Evolutionary conservation across 805 yeast genomes (phyloP), one percentile per base, ranked within the genome.

Genomic region (Clavispora phyllophila): DNA sequence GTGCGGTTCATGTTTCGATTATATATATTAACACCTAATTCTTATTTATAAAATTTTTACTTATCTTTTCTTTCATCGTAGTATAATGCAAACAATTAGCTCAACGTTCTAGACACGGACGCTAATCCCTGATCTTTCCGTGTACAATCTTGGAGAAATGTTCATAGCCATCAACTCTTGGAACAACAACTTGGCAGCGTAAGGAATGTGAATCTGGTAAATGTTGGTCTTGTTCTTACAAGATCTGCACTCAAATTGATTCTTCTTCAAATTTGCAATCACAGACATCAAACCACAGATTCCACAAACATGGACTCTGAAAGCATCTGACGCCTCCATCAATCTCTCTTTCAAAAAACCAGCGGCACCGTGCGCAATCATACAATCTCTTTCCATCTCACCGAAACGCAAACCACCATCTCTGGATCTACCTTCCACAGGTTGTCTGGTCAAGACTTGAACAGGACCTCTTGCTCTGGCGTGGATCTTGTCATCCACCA

Each of bases 331-430:
- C 10, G 97, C 96, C 68, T 93, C 98, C 97, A 93, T 91, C 65
- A 93, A 75, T 65, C 99, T 79, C 72, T 93, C 99, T 68, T 91
- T 89, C 72, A 93, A 78, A 75, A 93, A 91, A 7, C 97, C 95
- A 4, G 99, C 97, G 12, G 97, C 98, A 65, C 99, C 99, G 63
- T 93, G 98, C 2, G 99, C 99, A 75, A 93, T 93, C 97, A 93
- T 91, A 84, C 99, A 93, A 77, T 93, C 99, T 75, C 99, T 87
- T 72, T 93, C 99, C 99, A 93, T 93, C 69, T 91, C 99, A 61
- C 99, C 99, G 79, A 91, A 90, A 70, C 99, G 87, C 65, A 91
- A 75, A 56, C 99, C 99, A 80, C 99, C 99, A 68, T 93, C 98
- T 72, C 99, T 82, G 14, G 97, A 89, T 68, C 99, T 83, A 81